Base-by-base conservation (phyloP, 2,329 filamentous ascomycete species). In the Colletotrichum euphorbiae region DNA sequence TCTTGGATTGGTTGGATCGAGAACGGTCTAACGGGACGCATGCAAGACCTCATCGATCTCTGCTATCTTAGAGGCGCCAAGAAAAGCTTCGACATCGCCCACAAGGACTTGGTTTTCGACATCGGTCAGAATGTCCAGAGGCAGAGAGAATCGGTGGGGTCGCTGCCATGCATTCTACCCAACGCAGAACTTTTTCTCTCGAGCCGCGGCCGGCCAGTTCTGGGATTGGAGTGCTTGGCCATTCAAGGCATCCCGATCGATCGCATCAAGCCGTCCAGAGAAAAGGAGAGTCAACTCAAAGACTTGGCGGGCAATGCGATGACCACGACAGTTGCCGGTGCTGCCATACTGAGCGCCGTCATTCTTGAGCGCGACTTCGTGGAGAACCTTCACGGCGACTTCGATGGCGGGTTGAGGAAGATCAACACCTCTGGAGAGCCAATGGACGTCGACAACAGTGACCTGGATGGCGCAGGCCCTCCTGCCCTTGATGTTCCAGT, bases 231-330 rank as follows among this genome's bases (percentile, higher is more conserved):
- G 75, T 80, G 86, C 2, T 79, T 94, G 2, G 77, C 80, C 6
- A 77, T 94, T 5, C 92, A 94, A 78, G 92, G 92, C 1, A 80
- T 94, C 55, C 90, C 91, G 0, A 75, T 90, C 1, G 79, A 89
- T 61, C 83, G 85, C 55, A 80, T 94, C 11, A 80, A 88, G 0
- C 82, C 93, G n/a, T 89, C 86, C 0, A 84, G 84, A 8, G 89
- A 94, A 72, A 85, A 83, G 0, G 82, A 89, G 52, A 77, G 79
- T 1, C 81, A 94, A 17, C 80, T 93, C 2, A 87, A 90, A 70
- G 88, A 93, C 71, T 80, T 95, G 2, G 91, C 91, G 2, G 92
- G 92, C 0, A 95, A 96, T 75, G 92, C 92, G 0, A 95, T 95
- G 92, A 89, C 87, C 1, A 88, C 88, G 0, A 91, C 92, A 0